Percentiles rank a stretch among this genome's conserved stretches.
These are phyloP conservation scores for Plasmodium adleri DNA, from an alignment of 169 alveolate genomes.

Conservation along the genomic window DNA sequence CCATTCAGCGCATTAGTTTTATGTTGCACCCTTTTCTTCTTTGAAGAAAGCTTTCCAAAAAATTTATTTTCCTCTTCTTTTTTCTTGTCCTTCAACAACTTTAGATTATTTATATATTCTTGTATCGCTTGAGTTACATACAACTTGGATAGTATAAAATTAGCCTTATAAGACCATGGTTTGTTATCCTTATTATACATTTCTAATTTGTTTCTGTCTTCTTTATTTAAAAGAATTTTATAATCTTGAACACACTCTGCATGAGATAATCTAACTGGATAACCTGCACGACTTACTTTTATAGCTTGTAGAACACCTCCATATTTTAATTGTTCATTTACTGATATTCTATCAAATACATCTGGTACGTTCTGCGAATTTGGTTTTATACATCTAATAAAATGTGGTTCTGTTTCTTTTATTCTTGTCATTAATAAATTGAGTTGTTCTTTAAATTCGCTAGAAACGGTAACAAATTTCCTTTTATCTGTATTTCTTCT, in stretches of 20 bases:
- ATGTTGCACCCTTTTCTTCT: not conserved
- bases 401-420: conserved; percentile 92
- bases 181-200: conserved; percentile 1
- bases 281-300: conserved; percentile 95
- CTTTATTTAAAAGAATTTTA: conserved; percentile 80
- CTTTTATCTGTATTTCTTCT: conserved; percentile 67
- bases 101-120: not conserved
- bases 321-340: conserved; percentile 92
- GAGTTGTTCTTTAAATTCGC: conserved; percentile 94
- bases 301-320: conserved; percentile 95
- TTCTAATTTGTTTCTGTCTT: conserved; percentile 35
- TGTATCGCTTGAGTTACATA: conserved; percentile 7
- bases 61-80: not conserved
- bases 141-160: conserved; percentile 7
- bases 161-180: conserved; percentile 58
- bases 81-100: not conserved
- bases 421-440: conserved; percentile 91
- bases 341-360: conserved; percentile 91
- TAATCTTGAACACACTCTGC: conserved; percentile 90
- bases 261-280: conserved; percentile 94
- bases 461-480: conserved; percentile 88
- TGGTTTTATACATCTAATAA: conserved; percentile 97
- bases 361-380: conserved; percentile 90
- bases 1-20: too few relatives aligned
- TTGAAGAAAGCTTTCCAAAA: not conserved